Conservation (phyloP, 768 basidiomycete genomes). For the Amanita molliuscula region DNA sequence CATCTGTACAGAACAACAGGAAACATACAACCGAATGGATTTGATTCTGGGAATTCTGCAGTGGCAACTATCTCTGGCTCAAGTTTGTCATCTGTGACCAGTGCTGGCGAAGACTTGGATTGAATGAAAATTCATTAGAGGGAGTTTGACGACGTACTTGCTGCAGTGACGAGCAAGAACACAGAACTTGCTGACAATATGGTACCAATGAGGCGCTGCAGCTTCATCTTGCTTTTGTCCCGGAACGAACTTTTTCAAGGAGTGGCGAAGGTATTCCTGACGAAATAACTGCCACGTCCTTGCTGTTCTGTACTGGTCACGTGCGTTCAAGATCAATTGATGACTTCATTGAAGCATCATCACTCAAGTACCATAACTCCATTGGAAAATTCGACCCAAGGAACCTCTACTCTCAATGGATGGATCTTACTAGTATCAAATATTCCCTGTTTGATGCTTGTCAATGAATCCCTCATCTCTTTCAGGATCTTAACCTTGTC, state of each 20-base stretch:
- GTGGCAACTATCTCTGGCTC: constrained; percentile 46
- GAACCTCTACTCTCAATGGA: neutral
- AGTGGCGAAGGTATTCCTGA: neutral
- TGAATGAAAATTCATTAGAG: neutral
- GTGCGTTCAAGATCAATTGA: neutral
- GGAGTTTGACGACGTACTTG: constrained; percentile 12
- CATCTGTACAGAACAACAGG: neutral
- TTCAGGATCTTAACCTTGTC: constrained; percentile 4
- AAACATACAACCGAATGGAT: constrained; percentile 67
- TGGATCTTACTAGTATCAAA: constrained; percentile 2
- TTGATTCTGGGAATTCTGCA: constrained; percentile 59
- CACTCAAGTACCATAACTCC: neutral
- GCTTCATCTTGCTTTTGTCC: neutral
- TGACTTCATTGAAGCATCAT: neutral
- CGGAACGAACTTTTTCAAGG: neutral
- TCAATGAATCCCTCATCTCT: neutral
- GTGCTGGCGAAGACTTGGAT: neutral
- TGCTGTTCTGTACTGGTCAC: neutral
- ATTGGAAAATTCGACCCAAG: neutral
- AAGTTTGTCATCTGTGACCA: constrained; percentile 17
- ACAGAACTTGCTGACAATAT: constrained; percentile 7
- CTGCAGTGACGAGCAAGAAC: constrained; percentile 12
- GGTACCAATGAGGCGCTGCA: constrained; percentile 3
- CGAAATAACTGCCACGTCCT: constrained; percentile 11
- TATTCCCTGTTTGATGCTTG: neutral